A percentile compares a stretch with the other conserved stretches of the same genome.
These are phyloP conservation scores for Microcyclospora tardicrescens DNA, from an alignment of 2,329 filamentous ascomycete species.

Conservation along the genomic window DNA sequence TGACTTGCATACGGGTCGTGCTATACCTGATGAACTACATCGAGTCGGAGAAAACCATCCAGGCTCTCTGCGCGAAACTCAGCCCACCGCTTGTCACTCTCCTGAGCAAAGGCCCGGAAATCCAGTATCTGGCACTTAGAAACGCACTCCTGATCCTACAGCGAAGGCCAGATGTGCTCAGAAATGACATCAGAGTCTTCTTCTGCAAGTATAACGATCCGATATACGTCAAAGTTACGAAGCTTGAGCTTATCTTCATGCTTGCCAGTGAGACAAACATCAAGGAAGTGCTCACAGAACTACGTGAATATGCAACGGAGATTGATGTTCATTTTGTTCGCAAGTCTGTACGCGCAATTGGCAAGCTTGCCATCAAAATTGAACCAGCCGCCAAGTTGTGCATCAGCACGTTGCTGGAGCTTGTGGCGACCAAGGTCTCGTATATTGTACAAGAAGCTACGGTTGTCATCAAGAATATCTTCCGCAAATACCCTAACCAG, in stretches of 20 bases:
- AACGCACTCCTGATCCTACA: constrained; percentile 93
- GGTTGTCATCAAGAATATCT: constrained; percentile 97
- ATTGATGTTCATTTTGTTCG: constrained; percentile 98
- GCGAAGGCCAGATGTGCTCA: constrained; percentile 77
- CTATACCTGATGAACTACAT: constrained; percentile 99
- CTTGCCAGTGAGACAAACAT: constrained; percentile 92
- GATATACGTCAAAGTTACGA: constrained; percentile 98
- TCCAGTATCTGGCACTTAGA: constrained; percentile 90
- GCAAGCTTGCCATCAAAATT: constrained; percentile 97
- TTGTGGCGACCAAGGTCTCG: constrained; percentile 94
- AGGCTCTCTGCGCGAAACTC: constrained; percentile 76
- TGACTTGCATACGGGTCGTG: constrained; percentile 92
- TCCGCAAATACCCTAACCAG: constrained; percentile 96
- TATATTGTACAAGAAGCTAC: constrained; percentile 99
- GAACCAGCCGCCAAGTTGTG: constrained; percentile 82
- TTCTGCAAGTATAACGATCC: constrained; percentile 99
- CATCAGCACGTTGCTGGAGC: constrained; percentile 81
- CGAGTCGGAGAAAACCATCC: constrained; percentile 75
- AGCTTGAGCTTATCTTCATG: constrained; percentile 98
- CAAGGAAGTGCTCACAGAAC: constrained; percentile 80
- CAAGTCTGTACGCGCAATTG: constrained; percentile 93
- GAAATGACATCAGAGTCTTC: constrained; percentile 95
- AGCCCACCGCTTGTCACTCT: constrained; percentile 91
- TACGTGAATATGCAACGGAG: constrained; percentile 91
- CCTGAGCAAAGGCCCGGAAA: constrained; percentile 88